phyloP scores from a whole-genome alignment of 306 rosid genomes.

The Vigna angularis region DNA sequence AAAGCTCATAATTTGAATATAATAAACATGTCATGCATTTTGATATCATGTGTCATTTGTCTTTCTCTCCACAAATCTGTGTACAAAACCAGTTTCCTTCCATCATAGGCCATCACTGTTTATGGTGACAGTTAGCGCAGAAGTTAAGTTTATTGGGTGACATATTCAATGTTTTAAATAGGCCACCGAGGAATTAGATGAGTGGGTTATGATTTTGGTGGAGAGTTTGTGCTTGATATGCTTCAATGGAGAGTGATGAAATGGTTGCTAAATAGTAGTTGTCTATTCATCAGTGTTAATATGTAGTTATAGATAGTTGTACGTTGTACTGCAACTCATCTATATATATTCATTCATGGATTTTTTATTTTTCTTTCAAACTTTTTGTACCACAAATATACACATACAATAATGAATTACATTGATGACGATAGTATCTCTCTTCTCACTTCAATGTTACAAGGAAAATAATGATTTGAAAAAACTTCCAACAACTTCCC shows the following conservation, averaged over 20 bases:
- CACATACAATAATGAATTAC: background rate
- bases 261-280: conserved; percentile 1
- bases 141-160: too few species aligned
- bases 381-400: background rate
- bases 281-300: background rate
- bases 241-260: background rate
- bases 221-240: background rate
- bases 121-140: too few species aligned
- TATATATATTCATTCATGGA: background rate
- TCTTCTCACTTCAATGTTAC: background rate
- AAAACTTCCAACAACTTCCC: background rate
- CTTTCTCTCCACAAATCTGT: background rate
- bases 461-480: background rate
- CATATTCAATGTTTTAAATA: conserved; percentile 9
- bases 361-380: background rate
- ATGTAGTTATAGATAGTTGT: background rate
- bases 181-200: background rate
- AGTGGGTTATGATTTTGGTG: background rate
- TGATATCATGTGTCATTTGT: background rate
- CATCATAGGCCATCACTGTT: conserved; percentile 3
- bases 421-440: background rate
- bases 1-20: conserved; percentile 20
- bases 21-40: background rate
- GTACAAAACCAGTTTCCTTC: background rate
- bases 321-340: background rate